Evolutionary conservation across 2,329 filamentous ascomycete species (phyloP).

Genomic region (Monilinia fructicola): DNA sequence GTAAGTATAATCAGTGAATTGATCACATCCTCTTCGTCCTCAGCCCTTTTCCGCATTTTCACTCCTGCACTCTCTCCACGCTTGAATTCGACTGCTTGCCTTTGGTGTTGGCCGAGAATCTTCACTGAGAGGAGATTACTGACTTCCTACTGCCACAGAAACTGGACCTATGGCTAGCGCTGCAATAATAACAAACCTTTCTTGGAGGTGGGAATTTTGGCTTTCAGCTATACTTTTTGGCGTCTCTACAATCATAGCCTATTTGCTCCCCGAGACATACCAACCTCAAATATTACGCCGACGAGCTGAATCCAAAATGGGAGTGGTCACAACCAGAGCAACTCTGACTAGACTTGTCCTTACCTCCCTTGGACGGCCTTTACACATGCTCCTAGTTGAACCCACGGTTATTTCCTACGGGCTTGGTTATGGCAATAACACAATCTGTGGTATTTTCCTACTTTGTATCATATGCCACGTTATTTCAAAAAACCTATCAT

Average conservation of each 20-base stretch:
- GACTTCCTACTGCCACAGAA: background rate
- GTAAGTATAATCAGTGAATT: background rate
- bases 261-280: conserved; percentile 27
- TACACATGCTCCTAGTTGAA: conserved; percentile 27
- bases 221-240: conserved; percentile 22
- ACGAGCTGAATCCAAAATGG: conserved; percentile 7
- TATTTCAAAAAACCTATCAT: conserved; percentile 25
- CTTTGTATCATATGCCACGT: conserved; percentile 22
- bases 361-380: conserved; percentile 23
- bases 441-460: conserved; percentile 27
- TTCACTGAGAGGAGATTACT: background rate
- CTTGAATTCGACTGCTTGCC: too few relatives aligned
- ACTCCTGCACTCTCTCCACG: too few relatives aligned
- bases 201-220: conserved; percentile 28
- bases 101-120: background rate
- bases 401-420: conserved; percentile 24
- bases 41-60: background rate
- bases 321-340: background rate
- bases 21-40: background rate
- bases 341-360: conserved; percentile 17
- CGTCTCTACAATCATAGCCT: conserved; percentile 9
- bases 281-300: conserved; percentile 20
- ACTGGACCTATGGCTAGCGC: conserved; percentile 23
- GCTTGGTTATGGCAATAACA: conserved; percentile 21
- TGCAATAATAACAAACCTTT: conserved; percentile 14